Conservation (phyloP, 208 protist genomes). For the Plasmodiophora brassicae region DNA sequence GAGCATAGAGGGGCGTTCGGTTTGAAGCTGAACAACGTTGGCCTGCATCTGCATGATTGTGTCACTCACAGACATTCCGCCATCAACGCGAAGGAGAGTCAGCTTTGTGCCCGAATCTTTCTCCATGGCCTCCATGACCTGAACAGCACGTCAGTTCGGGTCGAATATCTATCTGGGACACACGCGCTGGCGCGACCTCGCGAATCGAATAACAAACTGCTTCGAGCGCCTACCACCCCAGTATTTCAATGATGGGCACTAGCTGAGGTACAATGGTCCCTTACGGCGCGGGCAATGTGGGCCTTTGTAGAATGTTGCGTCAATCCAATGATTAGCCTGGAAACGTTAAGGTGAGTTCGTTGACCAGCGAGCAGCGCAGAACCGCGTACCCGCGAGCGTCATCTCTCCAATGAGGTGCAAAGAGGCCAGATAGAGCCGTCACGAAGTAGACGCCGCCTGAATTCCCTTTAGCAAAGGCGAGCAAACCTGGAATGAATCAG, state of each 20-base stretch:
- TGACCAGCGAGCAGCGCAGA: too few relatives aligned
- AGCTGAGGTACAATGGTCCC: conserved; percentile 57
- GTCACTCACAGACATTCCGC: conserved; percentile 79
- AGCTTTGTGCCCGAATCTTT: conserved; percentile 70
- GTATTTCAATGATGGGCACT: conserved; percentile 49
- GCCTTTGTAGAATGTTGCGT: conserved; percentile 58
- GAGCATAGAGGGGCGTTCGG: conserved; percentile 30
- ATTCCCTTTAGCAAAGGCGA: too few relatives aligned
- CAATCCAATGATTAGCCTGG: conserved; percentile 74
- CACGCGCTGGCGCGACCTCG: background rate
- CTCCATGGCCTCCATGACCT: conserved; percentile 61
- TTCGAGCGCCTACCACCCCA: background rate
- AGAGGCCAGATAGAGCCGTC: conserved; percentile 91
- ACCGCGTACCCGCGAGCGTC: conserved; percentile 76
- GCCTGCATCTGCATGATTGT: conserved; percentile 88
- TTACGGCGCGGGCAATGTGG: conserved; percentile 58
- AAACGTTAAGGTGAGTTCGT: conserved; percentile 6
- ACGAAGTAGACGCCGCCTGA: conserved; percentile 83
- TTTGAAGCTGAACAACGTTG: conserved; percentile 61
- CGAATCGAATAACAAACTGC: background rate
- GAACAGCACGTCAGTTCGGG: background rate
- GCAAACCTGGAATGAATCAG: too few relatives aligned
- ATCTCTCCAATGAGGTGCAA: conserved; percentile 89
- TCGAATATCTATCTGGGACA: too few relatives aligned
- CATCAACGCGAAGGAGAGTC: conserved; percentile 79